Conservation (phyloP, 148 eudicot genomes). For the Fagopyrum tataricum region DNA sequence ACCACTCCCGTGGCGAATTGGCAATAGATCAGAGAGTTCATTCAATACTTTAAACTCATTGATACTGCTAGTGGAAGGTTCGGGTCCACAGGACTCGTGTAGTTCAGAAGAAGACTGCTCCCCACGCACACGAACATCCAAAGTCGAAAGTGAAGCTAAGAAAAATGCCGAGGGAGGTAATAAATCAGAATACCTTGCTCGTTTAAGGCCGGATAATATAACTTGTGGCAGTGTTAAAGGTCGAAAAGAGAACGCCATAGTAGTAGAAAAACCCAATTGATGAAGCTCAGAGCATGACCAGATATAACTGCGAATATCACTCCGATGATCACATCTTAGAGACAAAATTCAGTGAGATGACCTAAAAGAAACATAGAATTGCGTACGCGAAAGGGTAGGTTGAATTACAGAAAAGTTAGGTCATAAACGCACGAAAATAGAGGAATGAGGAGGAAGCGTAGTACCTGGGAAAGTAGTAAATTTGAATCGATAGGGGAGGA, state of each 20-base stretch:
- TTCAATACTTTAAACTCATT: slow-evolving; percentile 43
- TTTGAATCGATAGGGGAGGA: too few relatives aligned
- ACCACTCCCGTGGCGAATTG: slow-evolving; percentile 22
- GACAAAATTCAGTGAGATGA: too few relatives aligned
- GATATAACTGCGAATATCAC: too few relatives aligned
- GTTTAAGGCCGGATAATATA: background rate
- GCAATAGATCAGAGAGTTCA: slow-evolving; percentile 51
- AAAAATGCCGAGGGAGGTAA: background rate
- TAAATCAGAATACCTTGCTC: background rate
- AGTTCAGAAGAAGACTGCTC: background rate
- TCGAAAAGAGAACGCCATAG: background rate
- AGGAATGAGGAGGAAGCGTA: too few relatives aligned
- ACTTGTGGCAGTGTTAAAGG: background rate
- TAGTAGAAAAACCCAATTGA: background rate
- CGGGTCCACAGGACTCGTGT: background rate
- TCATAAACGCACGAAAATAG: too few relatives aligned
- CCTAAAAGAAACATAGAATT: too few relatives aligned
- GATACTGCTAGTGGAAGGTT: background rate
- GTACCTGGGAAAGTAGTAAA: too few relatives aligned
- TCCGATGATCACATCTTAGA: too few relatives aligned
- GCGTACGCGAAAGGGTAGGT: too few relatives aligned
- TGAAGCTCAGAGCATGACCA: background rate
- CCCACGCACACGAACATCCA: background rate
- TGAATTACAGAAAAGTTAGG: too few relatives aligned
- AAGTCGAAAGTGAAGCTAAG: background rate